Evolutionary conservation across 768 basidiomycete species (phyloP).

Genomic region (Suillus bovinus): DNA sequence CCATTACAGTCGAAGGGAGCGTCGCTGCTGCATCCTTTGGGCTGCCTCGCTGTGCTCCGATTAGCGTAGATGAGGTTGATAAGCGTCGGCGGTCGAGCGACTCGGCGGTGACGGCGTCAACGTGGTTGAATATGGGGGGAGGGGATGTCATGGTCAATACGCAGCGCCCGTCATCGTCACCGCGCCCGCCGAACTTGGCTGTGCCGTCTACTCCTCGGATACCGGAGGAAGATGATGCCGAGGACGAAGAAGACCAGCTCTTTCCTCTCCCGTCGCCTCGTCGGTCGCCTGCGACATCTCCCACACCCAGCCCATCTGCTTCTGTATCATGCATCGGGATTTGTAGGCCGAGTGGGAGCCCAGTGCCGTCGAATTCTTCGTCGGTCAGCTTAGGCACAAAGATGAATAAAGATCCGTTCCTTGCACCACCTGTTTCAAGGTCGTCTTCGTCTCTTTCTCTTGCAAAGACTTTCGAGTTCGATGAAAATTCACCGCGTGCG

Average conservation of each 20-base stretch:
- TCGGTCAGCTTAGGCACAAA: constrained; percentile 11
- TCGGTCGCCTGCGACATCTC: constrained; percentile 49
- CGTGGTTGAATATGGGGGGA: constrained; percentile 11
- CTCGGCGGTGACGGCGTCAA: constrained; percentile 5
- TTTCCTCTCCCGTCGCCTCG: constrained; percentile 62
- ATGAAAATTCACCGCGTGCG: constrained; percentile 13
- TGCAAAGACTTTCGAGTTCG: constrained; percentile 17
- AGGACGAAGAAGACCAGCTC: constrained; percentile 57
- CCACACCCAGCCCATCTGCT: constrained; percentile 34
- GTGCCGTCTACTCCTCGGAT: constrained; percentile 25
- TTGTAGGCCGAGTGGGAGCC: constrained; percentile 11
- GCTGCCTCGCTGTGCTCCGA: constrained; percentile 31
- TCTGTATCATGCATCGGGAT: constrained; percentile 28
- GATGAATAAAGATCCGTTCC: constrained; percentile 12
- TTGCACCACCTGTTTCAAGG: constrained; percentile 22
- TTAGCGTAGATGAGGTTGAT: constrained; percentile 68
- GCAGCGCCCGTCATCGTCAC: constrained; percentile 17
- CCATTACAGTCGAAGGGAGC: constrained; percentile 32
- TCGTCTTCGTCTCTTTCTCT: constrained; percentile 31
- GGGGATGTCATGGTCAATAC: background rate
- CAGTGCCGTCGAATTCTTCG: constrained; percentile 21
- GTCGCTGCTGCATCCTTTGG: constrained; percentile 27
- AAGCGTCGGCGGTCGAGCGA: constrained; percentile 53
- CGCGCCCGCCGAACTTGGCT: background rate
- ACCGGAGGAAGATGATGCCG: constrained; percentile 39